Base-by-base conservation (phyloP, 2,329 filamentous ascomycete genomes). In the Didymellaceae sp. region DNA sequence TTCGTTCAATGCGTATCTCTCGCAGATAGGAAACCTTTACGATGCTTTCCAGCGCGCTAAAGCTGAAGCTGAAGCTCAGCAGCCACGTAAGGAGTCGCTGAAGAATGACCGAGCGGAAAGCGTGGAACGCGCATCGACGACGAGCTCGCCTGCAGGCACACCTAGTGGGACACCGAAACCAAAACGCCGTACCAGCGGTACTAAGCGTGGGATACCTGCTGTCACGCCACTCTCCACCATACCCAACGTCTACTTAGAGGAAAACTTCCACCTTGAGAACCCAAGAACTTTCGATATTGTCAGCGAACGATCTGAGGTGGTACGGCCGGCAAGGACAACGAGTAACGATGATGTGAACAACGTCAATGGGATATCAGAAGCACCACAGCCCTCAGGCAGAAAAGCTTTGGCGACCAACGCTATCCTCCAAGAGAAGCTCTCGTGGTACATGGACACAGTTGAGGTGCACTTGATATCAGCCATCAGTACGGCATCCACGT, bases 361-460 rank as follows among this genome's bases (percentile, higher is more conserved):
- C 4, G 73, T 78, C 3, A 89, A 86, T 69, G 86, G 84, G 5
- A 78, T 77, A 41, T 75, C 81, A 0, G 75, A 81, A 17, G 81
- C 82, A 9, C 86, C 89, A 6, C 70, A 77, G 33, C 71, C 74
- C 14, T 74, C 76, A 10, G 80, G 79, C 7, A 84, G 93, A 53
- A 97, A 97, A 71, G 89, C 90, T 1, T 79, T 99, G 21, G 93
- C 93, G 6, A 97, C 92, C 0, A 99, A 99, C 74, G 94, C 94
- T 0, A 99, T 99, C 51, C 74, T 99, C 26, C 94, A 99, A 71
- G 94, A 99, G 74, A 99, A 99, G 74, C 79, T 99, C 10, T 97
- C 94, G 0, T 99, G 94, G 94, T 99, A 99, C 72, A 96, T 99
- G 91, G 94, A 99, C 71, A 99, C 94, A 0, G 91, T 99, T 17